Conservation (phyloP, 805 yeast genomes). For the Zygoascus biomembranicola region DNA sequence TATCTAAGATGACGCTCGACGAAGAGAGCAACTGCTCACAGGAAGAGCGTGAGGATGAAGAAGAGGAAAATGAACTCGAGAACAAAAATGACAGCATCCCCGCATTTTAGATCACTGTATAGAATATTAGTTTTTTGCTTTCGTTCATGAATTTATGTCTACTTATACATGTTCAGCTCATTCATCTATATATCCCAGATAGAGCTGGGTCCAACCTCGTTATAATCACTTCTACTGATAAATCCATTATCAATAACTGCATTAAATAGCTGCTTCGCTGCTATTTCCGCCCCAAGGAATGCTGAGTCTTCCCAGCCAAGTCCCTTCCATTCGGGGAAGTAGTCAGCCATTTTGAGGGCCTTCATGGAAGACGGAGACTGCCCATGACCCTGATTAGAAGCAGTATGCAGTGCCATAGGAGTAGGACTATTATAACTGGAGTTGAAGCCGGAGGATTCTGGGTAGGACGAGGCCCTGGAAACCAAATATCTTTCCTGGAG, state of each 20-base stretch:
- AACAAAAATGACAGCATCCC: no score
- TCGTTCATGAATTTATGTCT: not conserved
- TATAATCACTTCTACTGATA: conserved; percentile 61
- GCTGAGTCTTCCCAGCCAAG: conserved; percentile 65
- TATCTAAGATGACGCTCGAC: no score
- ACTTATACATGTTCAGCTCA: not conserved
- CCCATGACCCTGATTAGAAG: conserved; percentile 28
- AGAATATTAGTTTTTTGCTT: not conserved
- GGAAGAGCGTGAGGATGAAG: no score
- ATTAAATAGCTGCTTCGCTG: conserved; percentile 75
- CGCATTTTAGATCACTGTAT: no score
- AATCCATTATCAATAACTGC: conserved; percentile 54
- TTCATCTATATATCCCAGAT: conserved; percentile 52
- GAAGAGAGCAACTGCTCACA: no score
- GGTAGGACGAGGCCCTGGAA: conserved; percentile 27
- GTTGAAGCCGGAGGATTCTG: conserved; percentile 31
- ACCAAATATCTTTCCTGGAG: conserved; percentile 51
- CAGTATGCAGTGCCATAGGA: conserved; percentile 6
- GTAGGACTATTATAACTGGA: conserved; percentile 13
- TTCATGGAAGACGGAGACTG: conserved; percentile 80
- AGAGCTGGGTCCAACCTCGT: conserved; percentile 71
- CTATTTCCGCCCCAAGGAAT: conserved; percentile 81
- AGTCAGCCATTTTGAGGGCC: conserved; percentile 71
- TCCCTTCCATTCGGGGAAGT: conserved; percentile 91
- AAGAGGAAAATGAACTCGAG: no score